A percentile compares a stretch with the other conserved stretches of the same genome.
Conservation (phyloP, 176 grass and related monocot genomes). For the Bothriochloa decipiens region DNA sequence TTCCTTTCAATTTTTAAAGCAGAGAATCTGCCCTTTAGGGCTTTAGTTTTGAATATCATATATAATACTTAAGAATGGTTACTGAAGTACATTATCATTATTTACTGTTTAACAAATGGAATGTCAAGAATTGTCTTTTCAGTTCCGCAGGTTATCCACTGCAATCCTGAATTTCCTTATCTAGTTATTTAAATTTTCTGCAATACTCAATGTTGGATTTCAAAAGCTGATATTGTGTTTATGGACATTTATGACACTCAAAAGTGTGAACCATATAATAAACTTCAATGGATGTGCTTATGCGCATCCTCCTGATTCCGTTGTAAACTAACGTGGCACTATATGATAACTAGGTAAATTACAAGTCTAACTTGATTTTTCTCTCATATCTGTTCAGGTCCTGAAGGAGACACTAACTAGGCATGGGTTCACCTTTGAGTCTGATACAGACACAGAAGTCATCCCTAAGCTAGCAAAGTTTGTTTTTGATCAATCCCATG, state of each 20-base stretch:
- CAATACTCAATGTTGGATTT: background rate
- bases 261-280: background rate
- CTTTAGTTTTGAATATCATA: background rate
- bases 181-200: background rate
- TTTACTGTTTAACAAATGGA: background rate
- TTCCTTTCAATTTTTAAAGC: background rate
- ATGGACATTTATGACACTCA: background rate
- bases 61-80: background rate
- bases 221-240: background rate
- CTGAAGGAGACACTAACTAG: slow-evolving; percentile 83
- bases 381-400: slow-evolving; percentile 58
- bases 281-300: background rate
- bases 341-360: background rate
- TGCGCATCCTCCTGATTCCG: background rate
- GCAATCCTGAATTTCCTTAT: background rate
- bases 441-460: slow-evolving; percentile 97
- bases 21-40: background rate
- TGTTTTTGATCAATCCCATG: slow-evolving; percentile 85
- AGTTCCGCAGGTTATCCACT: background rate
- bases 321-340: background rate
- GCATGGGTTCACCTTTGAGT: slow-evolving; percentile 87
- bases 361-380: slow-evolving; percentile 4
- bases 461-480: slow-evolving; percentile 96
- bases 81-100: background rate
- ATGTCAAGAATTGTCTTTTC: background rate